Evolutionary conservation across 2,329 filamentous ascomycete genomes (phyloP), one percentile per base, ranked within the genome.

Genomic region (Trichoderma sp.): DNA sequence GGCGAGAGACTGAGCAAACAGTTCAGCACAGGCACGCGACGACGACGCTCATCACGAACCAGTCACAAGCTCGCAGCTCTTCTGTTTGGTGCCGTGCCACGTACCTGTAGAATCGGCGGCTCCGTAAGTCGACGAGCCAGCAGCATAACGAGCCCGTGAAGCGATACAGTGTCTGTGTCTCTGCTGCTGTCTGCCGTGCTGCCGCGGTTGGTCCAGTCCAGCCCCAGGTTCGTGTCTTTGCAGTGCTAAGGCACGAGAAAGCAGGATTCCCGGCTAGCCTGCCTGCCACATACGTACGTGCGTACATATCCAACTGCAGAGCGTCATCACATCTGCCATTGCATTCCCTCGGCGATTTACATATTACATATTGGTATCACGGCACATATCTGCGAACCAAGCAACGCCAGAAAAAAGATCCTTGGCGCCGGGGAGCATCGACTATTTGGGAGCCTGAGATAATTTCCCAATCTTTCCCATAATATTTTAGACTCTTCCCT

Each of bases 391-490:
- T 36, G 43, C 57, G 39, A 61, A 62, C 58, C 55, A 69, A 62
- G 57, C 55, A 69, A 36, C 36, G 57, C 30, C 67, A 30, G 58
- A 43, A 36, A 30, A 53, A 62, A 69, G 67, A 69, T 59, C 67
- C 67, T 58, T 69, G 67, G 67, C 67, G 57, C 39, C 67, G 67
- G 39, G 65, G 67, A 69, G 67, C 67, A 69, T 69, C 57, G 55
- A 62, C 67, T 36, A 36, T 69, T 67, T 39, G 12, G 64, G 64
- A 67, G 47, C 30, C 57, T 28, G 67, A 59, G 39, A 69, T 69
- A 69, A 69, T 69, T 62, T 69, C 67, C 67, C 67, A 68, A 68
- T 61, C 61, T 34, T 61, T 68, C 34, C 66, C 66, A 69, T 69
- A 62, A 69, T 69, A 69, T 69, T 69, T 69, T 69, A 69, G 67